Evolutionary conservation across 208 protist species (phyloP).

Genomic region (Naegleria lovaniensis): DNA sequence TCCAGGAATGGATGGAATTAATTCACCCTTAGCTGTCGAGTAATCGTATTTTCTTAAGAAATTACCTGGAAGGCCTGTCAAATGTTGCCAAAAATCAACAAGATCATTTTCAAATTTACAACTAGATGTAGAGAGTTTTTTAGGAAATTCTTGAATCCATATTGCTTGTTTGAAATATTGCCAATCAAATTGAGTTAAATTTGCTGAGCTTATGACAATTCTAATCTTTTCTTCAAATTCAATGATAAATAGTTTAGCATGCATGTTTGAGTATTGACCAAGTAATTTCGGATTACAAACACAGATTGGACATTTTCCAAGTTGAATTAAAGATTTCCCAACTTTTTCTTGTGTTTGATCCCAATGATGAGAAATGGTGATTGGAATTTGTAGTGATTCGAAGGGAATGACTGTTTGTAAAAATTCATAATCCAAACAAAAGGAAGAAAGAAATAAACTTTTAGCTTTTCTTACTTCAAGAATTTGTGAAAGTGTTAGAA

Average conservation of each 20-base stretch:
- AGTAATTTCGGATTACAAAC: not conserved
- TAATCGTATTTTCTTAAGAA: constrained; percentile 11
- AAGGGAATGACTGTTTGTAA: not conserved
- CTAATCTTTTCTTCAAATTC: not conserved
- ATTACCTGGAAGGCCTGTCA: not conserved
- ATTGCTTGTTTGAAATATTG: not conserved
- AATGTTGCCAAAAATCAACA: not conserved
- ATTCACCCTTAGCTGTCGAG: not conserved
- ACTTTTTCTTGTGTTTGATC: not conserved
- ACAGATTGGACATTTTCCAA: not conserved
- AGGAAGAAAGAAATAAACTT: not conserved
- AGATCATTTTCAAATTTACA: not conserved
- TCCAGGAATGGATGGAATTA: not conserved
- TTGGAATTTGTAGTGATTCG: not conserved
- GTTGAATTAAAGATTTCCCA: not conserved
- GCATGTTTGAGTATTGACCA: not conserved
- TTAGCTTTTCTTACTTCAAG: not conserved
- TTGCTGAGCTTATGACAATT: constrained; percentile 12
- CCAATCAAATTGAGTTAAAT: constrained; percentile 9
- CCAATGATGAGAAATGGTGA: not conserved
- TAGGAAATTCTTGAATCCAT: constrained; percentile 23
- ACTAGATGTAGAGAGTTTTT: too few relatives aligned
- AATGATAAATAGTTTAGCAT: constrained; percentile 10
- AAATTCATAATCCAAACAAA: constrained; percentile 10
- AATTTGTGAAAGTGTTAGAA: not conserved